Evolutionary conservation across 2,329 filamentous ascomycete genomes (phyloP), one percentile per base, ranked within the genome.

Genomic region (Penicillium sp.): DNA sequence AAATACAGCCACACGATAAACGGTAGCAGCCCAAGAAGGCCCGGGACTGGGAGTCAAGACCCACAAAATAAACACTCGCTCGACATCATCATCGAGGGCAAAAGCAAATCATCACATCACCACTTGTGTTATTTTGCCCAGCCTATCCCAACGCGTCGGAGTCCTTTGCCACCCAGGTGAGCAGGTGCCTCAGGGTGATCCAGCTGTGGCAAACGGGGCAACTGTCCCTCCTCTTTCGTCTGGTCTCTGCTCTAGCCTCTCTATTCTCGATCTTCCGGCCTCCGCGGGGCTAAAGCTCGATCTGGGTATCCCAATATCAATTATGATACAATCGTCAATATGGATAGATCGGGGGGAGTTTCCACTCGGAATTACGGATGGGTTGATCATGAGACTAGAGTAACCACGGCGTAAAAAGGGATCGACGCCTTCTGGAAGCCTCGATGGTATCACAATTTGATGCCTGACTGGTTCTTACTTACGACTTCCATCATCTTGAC

Each of bases 11-110:
- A 33, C 11, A 33, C 30, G 11, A 33, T 33, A 33, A 2, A 4
- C 4, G 4, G 7, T 37, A 16, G 35, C 22, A 46, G 26, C n/a
- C 40, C 19, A 43, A 22, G 43, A 42, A 33, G 46, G 46, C 19
- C 19, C 19, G 19, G 19, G 19, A 22, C 28, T 14, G 28, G 28
- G n/a, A 22, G 8, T 11, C 45, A 6, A 13, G 66, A 61, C 62
- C 67, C 65, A 68, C 67, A 61, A 53, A 61, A 60, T 62, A 66
- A 66, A 63, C 65, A 63, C 59, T 58, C 22, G 54, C 60, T 62
- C 57, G 57, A 66, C 64, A 68, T 68, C 66, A 68, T 68, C 48
- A 30, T 37, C 5, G 14, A 37, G 6, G 19, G 46, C 42, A 22
- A 33, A 40, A 51, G 16, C 28, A 35, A 35, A 48, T 16, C 28